Percentiles rank a stretch among this genome's conserved stretches.
phyloP scores from a whole-genome alignment of 2,329 filamentous ascomycete genomes.

The Huntiella decipiens region DNA sequence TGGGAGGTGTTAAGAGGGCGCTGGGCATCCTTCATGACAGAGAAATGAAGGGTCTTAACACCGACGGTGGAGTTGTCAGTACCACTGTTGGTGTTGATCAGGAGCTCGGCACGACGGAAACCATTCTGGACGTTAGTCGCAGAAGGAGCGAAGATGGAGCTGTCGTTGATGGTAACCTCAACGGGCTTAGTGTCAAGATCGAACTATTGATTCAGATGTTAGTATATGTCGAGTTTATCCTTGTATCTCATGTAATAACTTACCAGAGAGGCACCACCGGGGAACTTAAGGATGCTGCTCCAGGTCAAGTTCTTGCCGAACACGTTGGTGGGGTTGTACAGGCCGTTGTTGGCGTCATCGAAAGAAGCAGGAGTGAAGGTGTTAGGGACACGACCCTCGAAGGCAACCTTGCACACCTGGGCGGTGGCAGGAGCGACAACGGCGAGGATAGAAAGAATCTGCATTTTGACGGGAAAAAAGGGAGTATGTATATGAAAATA shows the following conservation, averaged over 20 bases:
- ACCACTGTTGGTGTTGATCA: slow-evolving; percentile 29
- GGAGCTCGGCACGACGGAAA: slow-evolving; percentile 40
- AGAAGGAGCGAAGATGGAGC: slow-evolving; percentile 38
- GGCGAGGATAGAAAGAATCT: slow-evolving; percentile 18
- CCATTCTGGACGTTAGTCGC: slow-evolving; percentile 31
- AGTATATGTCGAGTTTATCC: not conserved
- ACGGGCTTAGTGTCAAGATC: slow-evolving; percentile 26
- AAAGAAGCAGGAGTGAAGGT: slow-evolving; percentile 22
- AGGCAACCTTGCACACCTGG: slow-evolving; percentile 14
- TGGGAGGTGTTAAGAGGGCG: slow-evolving; percentile 38
- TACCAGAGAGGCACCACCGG: slow-evolving; percentile 22
- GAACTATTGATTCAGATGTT: slow-evolving; percentile 17
- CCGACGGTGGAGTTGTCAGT: slow-evolving; percentile 32
- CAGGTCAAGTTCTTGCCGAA: slow-evolving; percentile 32
- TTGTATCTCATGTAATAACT: slow-evolving; percentile 11
- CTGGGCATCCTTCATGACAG: slow-evolving; percentile 30
- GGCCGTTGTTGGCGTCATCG: slow-evolving; percentile 21
- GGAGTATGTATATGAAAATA: slow-evolving; percentile 2
- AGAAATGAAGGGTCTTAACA: slow-evolving; percentile 43
- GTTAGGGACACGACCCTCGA: slow-evolving; percentile 27
- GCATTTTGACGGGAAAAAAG: slow-evolving; percentile 11
- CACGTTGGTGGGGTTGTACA: slow-evolving; percentile 33
- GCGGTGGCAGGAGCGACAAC: slow-evolving; percentile 8
- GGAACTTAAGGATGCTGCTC: slow-evolving; percentile 31
- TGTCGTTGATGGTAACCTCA: slow-evolving; percentile 36